These are phyloP conservation scores for Antrodiella citrinella DNA, from an alignment of 768 basidiomycete genomes.

Conservation along the genomic window DNA sequence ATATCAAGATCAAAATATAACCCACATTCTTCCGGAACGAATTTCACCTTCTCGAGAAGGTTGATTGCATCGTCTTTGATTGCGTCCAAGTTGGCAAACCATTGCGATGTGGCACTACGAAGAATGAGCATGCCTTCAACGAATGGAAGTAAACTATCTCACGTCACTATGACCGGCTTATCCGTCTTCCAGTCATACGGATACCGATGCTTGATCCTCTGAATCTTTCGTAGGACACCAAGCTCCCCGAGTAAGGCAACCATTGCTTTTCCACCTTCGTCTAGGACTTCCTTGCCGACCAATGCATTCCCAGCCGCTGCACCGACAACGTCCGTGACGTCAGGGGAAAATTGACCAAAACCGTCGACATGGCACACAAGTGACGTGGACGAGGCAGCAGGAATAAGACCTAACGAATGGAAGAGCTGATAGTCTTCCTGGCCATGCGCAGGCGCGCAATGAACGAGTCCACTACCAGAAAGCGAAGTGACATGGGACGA, in stretches of 20 bases:
- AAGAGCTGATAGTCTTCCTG: slow-evolving; percentile 84
- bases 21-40: slow-evolving; percentile 72
- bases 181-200: slow-evolving; percentile 98
- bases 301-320: slow-evolving; percentile 36
- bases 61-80: slow-evolving; percentile 73
- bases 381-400: slow-evolving; percentile 10
- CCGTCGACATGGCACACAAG: slow-evolving; percentile 72
- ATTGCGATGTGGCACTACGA: slow-evolving; percentile 86
- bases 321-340: slow-evolving; percentile 53
- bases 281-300: slow-evolving; percentile 64
- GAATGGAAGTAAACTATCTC: slow-evolving; percentile 18
- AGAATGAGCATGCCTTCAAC: neutral
- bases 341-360: slow-evolving; percentile 60
- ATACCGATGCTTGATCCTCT: slow-evolving; percentile 78
- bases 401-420: slow-evolving; percentile 45
- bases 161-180: slow-evolving; percentile 88
- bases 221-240: slow-evolving; percentile 53
- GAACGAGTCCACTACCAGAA: slow-evolving; percentile 94
- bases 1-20: slow-evolving; percentile 16
- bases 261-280: slow-evolving; percentile 60
- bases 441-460: slow-evolving; percentile 93
- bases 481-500: slow-evolving; percentile 74
- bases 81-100: slow-evolving; percentile 88
- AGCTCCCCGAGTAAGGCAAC: slow-evolving; percentile 51
- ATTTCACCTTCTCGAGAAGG: slow-evolving; percentile 62